Evolutionary conservation across 2,329 filamentous ascomycete genomes (phyloP).

Genomic region (Fusarium aywerte): DNA sequence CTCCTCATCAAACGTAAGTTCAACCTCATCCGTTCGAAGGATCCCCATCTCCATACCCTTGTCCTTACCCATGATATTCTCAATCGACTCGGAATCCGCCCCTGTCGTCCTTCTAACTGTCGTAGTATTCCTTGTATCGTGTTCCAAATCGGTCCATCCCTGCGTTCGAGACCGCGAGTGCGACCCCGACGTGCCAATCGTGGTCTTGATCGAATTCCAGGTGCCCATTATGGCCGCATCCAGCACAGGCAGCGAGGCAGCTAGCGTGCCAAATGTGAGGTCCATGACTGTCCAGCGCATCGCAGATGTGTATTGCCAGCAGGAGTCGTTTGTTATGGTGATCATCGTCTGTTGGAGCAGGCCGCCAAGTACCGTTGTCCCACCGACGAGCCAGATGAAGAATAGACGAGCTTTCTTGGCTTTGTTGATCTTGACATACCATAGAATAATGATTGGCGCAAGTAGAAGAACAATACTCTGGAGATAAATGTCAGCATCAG

Average conservation of each 20-base stretch:
- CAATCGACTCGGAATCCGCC: slow-evolving; percentile 14
- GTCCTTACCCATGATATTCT: slow-evolving; percentile 14
- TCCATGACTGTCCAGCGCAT: slow-evolving; percentile 26
- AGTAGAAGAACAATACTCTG: slow-evolving; percentile 20
- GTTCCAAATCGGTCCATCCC: slow-evolving; percentile 27
- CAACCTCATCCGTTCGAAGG: slow-evolving; percentile 18
- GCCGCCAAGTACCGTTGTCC: slow-evolving; percentile 14
- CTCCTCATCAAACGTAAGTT: slow-evolving; percentile 11
- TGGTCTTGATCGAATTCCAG: slow-evolving; percentile 18
- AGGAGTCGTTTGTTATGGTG: slow-evolving; percentile 21
- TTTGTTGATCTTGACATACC: slow-evolving; percentile 23
- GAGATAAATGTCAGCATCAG: not conserved
- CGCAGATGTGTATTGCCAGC: slow-evolving; percentile 29
- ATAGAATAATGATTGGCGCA: slow-evolving; percentile 21
- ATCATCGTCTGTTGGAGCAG: slow-evolving; percentile 27
- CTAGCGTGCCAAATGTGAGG: slow-evolving; percentile 18
- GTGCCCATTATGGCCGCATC: slow-evolving; percentile 32
- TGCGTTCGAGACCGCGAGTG: slow-evolving; percentile 21
- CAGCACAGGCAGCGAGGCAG: slow-evolving; percentile 22
- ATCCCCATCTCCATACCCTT: slow-evolving; percentile 21
- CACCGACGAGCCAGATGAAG: slow-evolving; percentile 30
- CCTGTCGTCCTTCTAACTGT: not conserved
- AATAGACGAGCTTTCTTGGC: slow-evolving; percentile 25
- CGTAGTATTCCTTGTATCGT: slow-evolving; percentile 3
- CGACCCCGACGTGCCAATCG: slow-evolving; percentile 22